phyloP scores from a whole-genome alignment of 352 stramenopile species.

The Phytophthora meadii region DNA sequence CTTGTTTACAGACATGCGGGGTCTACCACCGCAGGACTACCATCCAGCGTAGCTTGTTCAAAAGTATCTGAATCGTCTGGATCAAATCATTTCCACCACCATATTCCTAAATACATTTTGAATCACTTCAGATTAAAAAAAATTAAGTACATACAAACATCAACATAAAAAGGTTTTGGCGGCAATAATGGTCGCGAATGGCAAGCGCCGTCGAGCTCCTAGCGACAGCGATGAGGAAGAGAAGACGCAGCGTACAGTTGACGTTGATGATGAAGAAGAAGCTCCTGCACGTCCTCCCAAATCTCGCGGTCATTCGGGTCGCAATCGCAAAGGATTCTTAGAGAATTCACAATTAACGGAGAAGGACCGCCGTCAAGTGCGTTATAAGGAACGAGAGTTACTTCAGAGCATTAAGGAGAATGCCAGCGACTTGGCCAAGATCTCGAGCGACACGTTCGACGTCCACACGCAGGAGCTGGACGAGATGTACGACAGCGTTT shows the following conservation, averaged over 20 bases:
- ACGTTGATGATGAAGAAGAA: constrained; percentile 7
- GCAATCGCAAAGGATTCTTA: constrained; percentile 54
- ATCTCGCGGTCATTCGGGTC: constrained; percentile 16
- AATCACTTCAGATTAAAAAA: no score
- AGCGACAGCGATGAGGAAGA: constrained; percentile 31
- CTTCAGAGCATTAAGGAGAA: constrained; percentile 79
- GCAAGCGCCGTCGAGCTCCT: constrained; percentile 17
- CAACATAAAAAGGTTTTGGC: constrained; percentile 10
- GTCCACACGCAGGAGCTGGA: constrained; percentile 70
- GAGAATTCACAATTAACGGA: constrained; percentile 74
- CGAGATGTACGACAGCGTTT: constrained; percentile 81
- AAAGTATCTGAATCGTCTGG: constrained; percentile 47
- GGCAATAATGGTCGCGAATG: constrained; percentile 13
- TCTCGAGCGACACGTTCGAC: constrained; percentile 67
- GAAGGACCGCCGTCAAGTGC: constrained; percentile 73
- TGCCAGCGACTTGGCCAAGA: constrained; percentile 66
- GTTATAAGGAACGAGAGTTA: constrained; percentile 80
- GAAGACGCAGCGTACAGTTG: constrained; percentile 16
- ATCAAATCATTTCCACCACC: constrained; percentile 37
- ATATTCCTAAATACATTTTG: neutral
- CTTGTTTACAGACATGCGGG: constrained; percentile 5
- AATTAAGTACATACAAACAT: neutral
- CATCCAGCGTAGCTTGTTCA: constrained; percentile 29
- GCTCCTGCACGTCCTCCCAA: neutral
- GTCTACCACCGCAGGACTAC: constrained; percentile 15